Evolutionary conservation across 768 basidiomycete genomes (phyloP), one percentile per base, ranked within the genome.

Genomic region (Tylopilus felleus): DNA sequence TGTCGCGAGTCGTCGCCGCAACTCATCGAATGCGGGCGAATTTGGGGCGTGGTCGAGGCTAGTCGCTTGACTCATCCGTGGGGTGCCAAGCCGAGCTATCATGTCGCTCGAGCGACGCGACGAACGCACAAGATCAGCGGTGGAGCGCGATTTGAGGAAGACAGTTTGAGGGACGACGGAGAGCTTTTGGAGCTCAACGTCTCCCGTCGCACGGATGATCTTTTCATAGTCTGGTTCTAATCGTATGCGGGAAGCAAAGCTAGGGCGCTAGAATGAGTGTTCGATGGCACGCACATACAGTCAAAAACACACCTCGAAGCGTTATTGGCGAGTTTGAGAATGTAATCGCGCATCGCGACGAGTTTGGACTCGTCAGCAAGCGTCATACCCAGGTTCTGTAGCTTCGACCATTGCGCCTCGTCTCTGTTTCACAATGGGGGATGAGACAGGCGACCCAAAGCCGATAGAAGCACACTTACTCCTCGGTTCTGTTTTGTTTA

Each of bases 81-180:
- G 76, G 1, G 84, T 83, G 28, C 80, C 80, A 47, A 23, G 80
- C 76, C 80, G 78, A 17, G 75, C 69, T 25, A 72, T 58, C 1
- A 73, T 45, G n/a, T 76, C 64, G 8, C 74, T 73, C 43, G 75
- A 70, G 52, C 76, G 75, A 29, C 80, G 80, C 27, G 79, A 75
- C 14, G 73, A 65, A 40, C 60, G 63, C 9, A 70, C 52, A 12
- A 70, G 50, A 7, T 85, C 82, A 7, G 73, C 66, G 22, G 71
- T 65, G 19, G 68, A 44, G 19, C 57, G 57, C 25, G 80, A 65
- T 62, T 81, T 90, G 60, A 97, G 74, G 70, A 98, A 97, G 19
- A 97, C 85, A 0, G 93, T 97, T 55, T 91, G 92, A 13, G 93
- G 93, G 0, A 94, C 89, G 5, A 95, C 87, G 1, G 88, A 87